Evolutionary conservation across 2,329 filamentous ascomycete genomes (phyloP), one percentile per base, ranked within the genome.

Genomic region (Zymoseptoria crescenta): DNA sequence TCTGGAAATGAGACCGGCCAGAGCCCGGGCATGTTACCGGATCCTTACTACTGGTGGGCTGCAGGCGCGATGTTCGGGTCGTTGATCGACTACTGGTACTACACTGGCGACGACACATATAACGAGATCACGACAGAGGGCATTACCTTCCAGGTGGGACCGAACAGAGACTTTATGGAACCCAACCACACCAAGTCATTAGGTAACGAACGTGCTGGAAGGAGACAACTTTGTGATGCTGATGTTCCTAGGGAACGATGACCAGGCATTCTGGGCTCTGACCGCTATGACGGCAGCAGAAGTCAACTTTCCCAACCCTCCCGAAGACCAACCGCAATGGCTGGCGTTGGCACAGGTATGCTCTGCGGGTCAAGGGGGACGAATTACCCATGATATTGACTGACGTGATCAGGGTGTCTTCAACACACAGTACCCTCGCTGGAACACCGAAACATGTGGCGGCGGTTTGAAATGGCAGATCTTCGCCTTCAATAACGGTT

Each of bases 11-110:
- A 76, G 52, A 76, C 79, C 1, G 79, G 79, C 16, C 73, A 75
- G 5, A 78, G 77, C 21, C 80, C 80, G 6, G 81, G 81, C 52
- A 73, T 81, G 56, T 75, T 91, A 30, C 83, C 84, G 2, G 72
- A 79, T 7, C 86, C 86, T 62, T 87, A 86, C 70, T 89, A 88
- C 77, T 90, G 87, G 87, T 90, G 87, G 87, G 84, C 89, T 70
- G 84, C 83, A 16, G 72, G 72, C 19, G 71, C 69, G 30, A 72
- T 90, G 74, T 87, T 87, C 79, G 84, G 85, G 61, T 81, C 84
- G 0, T 76, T 87, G 65, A 77, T 89, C 51, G 85, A 89, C 71
- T 89, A 89, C 73, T 87, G 85, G 83, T 81, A 85, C 62, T 79
- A 82, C 58, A 89, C 86, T 0, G 85, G 84, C 61, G 87, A 89